A percentile compares a stretch with the other conserved stretches of the same genome.
Evolutionary conservation across 352 stramenopile genomes (phyloP).

Genomic region (Phytophthora colocasiae): DNA sequence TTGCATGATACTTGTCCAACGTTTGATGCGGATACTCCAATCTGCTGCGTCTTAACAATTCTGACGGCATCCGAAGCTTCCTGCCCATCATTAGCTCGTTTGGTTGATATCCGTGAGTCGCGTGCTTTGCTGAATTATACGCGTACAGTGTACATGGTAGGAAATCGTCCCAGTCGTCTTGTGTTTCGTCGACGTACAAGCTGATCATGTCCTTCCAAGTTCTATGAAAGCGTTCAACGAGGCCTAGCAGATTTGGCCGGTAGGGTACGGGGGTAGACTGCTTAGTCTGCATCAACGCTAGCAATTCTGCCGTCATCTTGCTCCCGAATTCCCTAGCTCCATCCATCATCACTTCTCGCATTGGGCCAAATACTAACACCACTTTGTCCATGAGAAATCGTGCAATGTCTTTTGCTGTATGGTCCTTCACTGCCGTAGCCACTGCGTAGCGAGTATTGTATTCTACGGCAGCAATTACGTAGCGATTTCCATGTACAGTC

Average conservation of each 20-base stretch:
- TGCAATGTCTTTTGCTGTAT: too few relatives aligned
- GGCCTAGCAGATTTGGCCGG: conserved; percentile 16
- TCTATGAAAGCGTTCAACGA: conserved; percentile 26
- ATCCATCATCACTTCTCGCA: conserved; percentile 1
- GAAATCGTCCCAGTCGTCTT: conserved; percentile 31
- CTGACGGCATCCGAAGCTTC: background rate
- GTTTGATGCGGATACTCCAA: background rate
- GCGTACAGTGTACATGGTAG: conserved; percentile 4
- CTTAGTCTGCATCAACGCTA: conserved; percentile 24
- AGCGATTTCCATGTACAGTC: conserved; percentile 1
- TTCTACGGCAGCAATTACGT: conserved; percentile 19
- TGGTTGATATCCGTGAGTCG: background rate
- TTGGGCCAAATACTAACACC: too few relatives aligned
- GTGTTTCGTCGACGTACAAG: conserved; percentile 13
- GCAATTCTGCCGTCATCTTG: background rate
- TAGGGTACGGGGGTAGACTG: conserved; percentile 26
- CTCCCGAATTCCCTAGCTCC: conserved; percentile 2
- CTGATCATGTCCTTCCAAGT: conserved; percentile 32
- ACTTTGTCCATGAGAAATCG: too few relatives aligned
- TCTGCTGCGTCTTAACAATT: conserved; percentile 1
- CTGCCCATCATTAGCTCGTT: conserved; percentile 21
- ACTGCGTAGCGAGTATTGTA: conserved; percentile 10
- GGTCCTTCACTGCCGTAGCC: too few relatives aligned
- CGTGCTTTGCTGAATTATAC: conserved; percentile 4
- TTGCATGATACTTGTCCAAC: background rate